Conservation (phyloP, 805 yeast species). For the Nakazawaea laoshanensis region DNA sequence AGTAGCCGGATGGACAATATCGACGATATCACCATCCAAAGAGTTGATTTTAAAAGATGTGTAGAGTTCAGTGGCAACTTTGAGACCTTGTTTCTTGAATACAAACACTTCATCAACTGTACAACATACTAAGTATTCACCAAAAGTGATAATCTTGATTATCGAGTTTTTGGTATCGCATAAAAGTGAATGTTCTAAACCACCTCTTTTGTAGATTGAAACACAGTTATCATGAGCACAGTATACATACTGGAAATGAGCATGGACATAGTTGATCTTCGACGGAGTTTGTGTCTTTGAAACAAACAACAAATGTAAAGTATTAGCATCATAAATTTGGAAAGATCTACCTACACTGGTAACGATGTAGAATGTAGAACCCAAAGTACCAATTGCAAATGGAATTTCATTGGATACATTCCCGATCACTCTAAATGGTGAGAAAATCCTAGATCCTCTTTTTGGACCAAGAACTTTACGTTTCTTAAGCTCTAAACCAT, state of each 20-base stretch:
- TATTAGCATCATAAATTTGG: constrained; percentile 90
- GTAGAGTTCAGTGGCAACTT: constrained; percentile 55
- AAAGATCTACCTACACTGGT: constrained; percentile 86
- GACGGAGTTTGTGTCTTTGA: constrained; percentile 70
- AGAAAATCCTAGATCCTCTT: constrained; percentile 51
- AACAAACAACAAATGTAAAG: constrained; percentile 76
- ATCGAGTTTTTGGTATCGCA: constrained; percentile 27
- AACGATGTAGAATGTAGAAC: constrained; percentile 78
- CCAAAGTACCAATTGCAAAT: constrained; percentile 81
- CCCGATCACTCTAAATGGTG: constrained; percentile 85
- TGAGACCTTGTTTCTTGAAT: constrained; percentile 24
- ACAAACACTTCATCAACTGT: constrained; percentile 24
- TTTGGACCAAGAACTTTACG: constrained; percentile 10
- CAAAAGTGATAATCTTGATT: constrained; percentile 54
- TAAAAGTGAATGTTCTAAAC: constrained; percentile 34
- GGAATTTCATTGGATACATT: constrained; percentile 84
- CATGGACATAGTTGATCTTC: constrained; percentile 60
- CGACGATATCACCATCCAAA: constrained; percentile 66
- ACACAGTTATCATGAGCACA: constrained; percentile 66
- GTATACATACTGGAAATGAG: constrained; percentile 79
- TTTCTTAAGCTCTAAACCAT: constrained; percentile 5
- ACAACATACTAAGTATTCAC: constrained; percentile 64
- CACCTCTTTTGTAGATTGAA: constrained; percentile 81
- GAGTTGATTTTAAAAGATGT: constrained; percentile 50
- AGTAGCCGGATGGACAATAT: constrained; percentile 77